Conservation (phyloP, 345 rosid species). For the Psidium friedrichsthalianum region DNA sequence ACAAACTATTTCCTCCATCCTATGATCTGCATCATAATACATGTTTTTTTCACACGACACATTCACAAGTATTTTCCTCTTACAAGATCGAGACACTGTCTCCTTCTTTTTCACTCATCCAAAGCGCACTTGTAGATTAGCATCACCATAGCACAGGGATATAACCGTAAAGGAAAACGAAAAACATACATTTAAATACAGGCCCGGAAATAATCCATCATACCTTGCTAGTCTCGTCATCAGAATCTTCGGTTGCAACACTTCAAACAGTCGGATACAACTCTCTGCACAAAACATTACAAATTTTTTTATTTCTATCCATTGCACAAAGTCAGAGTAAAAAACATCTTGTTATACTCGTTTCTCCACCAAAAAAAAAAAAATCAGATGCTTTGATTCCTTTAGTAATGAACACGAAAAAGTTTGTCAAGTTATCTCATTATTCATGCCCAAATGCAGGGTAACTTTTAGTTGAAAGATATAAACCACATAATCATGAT, state of each 20-base stretch:
- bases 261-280: slow-evolving; percentile 85
- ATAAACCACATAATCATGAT: background rate
- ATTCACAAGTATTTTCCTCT: background rate
- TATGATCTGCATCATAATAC: background rate
- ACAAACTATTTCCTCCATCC: background rate
- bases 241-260: slow-evolving; percentile 94
- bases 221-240: slow-evolving; percentile 87
- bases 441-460: background rate
- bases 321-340: background rate
- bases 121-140: background rate
- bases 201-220: background rate
- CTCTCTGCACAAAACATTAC: slow-evolving; percentile 42
- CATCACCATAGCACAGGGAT: background rate
- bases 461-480: background rate
- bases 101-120: background rate
- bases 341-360: background rate
- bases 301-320: background rate
- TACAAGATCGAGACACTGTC: background rate
- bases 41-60: background rate
- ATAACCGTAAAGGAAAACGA: background rate
- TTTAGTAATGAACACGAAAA: background rate
- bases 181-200: background rate
- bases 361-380: background rate
- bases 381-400: background rate
- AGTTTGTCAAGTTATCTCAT: background rate